phyloP scores from a whole-genome alignment of 352 stramenopile genomes.

The Globisporangium recalcitrans region DNA sequence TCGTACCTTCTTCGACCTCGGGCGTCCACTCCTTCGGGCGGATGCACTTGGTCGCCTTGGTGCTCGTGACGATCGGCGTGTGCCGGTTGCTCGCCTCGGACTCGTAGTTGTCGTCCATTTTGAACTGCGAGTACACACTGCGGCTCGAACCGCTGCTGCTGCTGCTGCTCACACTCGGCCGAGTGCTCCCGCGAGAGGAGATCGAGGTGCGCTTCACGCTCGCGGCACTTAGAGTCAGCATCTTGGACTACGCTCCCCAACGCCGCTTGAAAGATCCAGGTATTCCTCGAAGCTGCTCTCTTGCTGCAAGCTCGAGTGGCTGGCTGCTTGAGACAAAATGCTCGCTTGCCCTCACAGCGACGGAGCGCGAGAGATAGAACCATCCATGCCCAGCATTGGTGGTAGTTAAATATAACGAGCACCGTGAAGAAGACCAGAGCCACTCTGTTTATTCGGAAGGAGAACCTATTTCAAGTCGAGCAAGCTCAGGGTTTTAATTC shows the following conservation, averaged over 20 bases:
- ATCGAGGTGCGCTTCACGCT: slow-evolving; percentile 27
- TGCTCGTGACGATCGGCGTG: slow-evolving; percentile 39
- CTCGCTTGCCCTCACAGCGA: no score
- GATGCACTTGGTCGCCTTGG: slow-evolving; percentile 56
- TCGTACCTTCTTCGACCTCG: slow-evolving; percentile 56
- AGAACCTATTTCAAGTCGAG: background rate
- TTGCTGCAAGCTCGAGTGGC: no score
- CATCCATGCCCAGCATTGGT: background rate
- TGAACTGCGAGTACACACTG: slow-evolving; percentile 32
- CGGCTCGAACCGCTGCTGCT: slow-evolving; percentile 10
- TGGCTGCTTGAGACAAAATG: no score
- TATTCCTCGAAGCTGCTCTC: no score
- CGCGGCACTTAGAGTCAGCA: slow-evolving; percentile 33
- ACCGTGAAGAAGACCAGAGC: background rate
- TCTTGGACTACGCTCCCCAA: background rate
- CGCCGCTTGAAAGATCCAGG: no score
- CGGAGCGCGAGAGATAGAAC: no score
- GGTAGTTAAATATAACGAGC: background rate
- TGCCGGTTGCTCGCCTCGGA: slow-evolving; percentile 21
- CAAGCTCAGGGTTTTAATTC: background rate
- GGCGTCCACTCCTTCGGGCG: slow-evolving; percentile 65
- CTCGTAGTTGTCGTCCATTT: slow-evolving; percentile 48
- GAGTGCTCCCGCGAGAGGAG: slow-evolving; percentile 32
- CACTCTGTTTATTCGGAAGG: background rate
- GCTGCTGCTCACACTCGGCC: slow-evolving; percentile 7